These are phyloP conservation scores for Eimeria brunetti DNA, from an alignment of 169 alveolate species.

Conservation along the genomic window DNA sequence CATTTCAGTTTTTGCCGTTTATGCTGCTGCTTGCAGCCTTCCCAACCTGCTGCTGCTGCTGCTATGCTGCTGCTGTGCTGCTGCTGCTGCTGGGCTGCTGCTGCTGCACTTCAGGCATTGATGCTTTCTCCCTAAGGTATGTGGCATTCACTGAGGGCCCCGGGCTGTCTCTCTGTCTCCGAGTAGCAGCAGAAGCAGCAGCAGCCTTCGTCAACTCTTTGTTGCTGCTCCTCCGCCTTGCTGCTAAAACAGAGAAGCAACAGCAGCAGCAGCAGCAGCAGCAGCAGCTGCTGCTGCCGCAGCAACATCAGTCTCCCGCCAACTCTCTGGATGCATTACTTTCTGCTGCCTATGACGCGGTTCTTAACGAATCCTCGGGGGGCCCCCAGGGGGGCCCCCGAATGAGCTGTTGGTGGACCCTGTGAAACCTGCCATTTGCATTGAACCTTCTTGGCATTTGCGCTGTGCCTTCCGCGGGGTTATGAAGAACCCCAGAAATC, in stretches of 20 bases:
- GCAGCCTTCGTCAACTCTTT: background rate
- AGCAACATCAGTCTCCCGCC: too few relatives aligned
- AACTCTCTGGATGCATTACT: background rate
- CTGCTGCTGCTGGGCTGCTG: too few relatives aligned
- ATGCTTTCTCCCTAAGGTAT: background rate
- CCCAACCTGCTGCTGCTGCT: background rate
- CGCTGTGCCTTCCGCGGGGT: slow-evolving; percentile 3
- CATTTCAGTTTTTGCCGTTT: background rate
- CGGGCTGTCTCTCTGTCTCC: slow-evolving; percentile 60
- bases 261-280: too few relatives aligned
- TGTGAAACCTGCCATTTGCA: background rate
- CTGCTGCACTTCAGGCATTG: slow-evolving; percentile 20
- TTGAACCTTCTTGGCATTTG: slow-evolving; percentile 31
- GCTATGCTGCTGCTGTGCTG: too few relatives aligned
- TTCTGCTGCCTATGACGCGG: slow-evolving; percentile 1
- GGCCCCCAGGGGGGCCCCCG: slow-evolving; percentile 24
- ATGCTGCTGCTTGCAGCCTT: background rate
- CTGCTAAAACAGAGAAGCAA: background rate
- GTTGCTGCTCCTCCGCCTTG: background rate
- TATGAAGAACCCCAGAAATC: background rate
- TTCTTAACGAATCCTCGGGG: background rate
- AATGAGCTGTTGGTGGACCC: background rate
- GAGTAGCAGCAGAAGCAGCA: slow-evolving; percentile 41
- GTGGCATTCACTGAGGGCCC: slow-evolving; percentile 75
- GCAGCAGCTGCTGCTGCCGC: too few relatives aligned